These are phyloP conservation scores for Diplosphaera chodatii DNA, from an alignment of 139 green algal species.

Conservation along the genomic window DNA sequence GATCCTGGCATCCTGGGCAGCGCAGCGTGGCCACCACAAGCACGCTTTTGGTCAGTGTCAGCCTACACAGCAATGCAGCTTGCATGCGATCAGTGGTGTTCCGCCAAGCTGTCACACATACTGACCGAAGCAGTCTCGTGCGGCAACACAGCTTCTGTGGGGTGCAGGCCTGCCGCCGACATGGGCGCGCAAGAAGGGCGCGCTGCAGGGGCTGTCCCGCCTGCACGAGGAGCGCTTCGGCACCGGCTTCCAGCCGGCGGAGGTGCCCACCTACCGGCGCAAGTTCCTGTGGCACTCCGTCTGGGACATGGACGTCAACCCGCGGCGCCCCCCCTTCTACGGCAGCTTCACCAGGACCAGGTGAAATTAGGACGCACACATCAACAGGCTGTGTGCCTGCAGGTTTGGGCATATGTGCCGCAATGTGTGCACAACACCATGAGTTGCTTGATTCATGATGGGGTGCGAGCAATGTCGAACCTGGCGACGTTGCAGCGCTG, in stretches of 20 bases:
- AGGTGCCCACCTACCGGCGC: constrained; percentile 40
- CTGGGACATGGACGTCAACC: neutral
- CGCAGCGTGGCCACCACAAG: neutral
- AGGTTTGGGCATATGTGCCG: neutral
- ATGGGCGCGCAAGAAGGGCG: constrained; percentile 36
- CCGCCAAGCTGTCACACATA: no score
- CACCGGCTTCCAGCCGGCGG: neutral
- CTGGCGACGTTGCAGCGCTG: no score
- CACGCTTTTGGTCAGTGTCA: neutral
- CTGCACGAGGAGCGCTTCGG: constrained; percentile 3
- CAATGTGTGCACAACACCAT: no score
- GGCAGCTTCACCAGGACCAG: constrained; percentile 37
- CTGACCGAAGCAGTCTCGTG: no score
- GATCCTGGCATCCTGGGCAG: neutral
- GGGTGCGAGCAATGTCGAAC: no score
- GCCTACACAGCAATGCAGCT: no score
- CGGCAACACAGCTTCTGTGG: neutral
- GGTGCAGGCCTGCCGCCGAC: constrained; percentile 45
- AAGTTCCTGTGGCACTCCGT: constrained; percentile 47
- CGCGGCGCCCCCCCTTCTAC: constrained; percentile 49
- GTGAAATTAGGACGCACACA: no score
- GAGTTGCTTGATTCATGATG: no score
- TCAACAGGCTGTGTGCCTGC: neutral
- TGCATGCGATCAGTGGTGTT: no score
- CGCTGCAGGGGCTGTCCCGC: neutral